Base-by-base conservation (phyloP, 2,329 filamentous ascomycete species). In the Monilinia fructicola region DNA sequence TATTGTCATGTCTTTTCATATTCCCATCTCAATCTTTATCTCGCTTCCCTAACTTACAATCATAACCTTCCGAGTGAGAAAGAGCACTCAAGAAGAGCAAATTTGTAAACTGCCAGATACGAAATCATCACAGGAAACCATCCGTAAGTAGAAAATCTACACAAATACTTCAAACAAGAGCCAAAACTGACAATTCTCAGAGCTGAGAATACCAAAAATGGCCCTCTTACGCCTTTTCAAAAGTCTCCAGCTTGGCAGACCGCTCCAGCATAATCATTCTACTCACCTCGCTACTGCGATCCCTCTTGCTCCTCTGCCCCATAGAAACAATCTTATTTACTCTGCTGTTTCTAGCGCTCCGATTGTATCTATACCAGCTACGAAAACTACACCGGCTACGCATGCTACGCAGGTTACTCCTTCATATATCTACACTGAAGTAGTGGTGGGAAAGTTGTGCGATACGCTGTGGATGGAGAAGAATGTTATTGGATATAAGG, bases 391-490 rank as follows among this genome's bases (percentile, higher is more conserved):
- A 21, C n/a, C 18, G 10, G 2, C 40, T 12, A 16, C 40, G 2
- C 12, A 42, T 1, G 16, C 40, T 4, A 42, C 40, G 4, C 18
- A 7, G n/a, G 16, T 18, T n/a, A 21, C 44, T 21, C 6, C 44
- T n/a, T 26, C 44, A 11, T 14, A 50, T 23, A 12, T 50, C 11
- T 50, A 50, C 9, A 50, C 9, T 10, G 46, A 50, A 14, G 46
- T 23, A 12, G 2, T 4, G 3, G 4, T 50, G 23, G n/a, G 2
- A 11, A 50, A 50, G n/a, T 12, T 50, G 5, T 50, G 46, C 46
- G 46, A 50, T 26, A 50, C 46, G n/a, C 46, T 50, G n/a, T 50
- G 46, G 46, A 50, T 50, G 46, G 46, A 50, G 46, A 50, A 50
- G 3, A 50, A 50, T 12, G n/a, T 50, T 4, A 11, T 23, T 4